A percentile compares a stretch with the other conserved stretches of the same genome.
phyloP scores from a whole-genome alignment of 371 early-diverging fungal species.

The Mortierella sp. region DNA sequence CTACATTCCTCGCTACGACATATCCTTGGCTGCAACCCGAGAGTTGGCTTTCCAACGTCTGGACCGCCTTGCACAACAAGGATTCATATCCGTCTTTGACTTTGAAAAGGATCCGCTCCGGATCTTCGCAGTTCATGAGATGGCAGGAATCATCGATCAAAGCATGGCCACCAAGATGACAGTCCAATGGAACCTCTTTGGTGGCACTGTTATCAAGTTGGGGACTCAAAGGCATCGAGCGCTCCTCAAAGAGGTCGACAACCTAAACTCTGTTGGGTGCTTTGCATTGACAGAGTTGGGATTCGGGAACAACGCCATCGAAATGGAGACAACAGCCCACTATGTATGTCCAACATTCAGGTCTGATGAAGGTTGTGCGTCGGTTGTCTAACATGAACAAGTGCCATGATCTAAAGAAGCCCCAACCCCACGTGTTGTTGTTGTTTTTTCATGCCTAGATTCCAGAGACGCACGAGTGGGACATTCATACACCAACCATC shows the following conservation, averaged over 20 bases:
- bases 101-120: conserved; percentile 81
- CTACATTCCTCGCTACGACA: conserved; percentile 69
- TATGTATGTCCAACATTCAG: conserved; percentile 29
- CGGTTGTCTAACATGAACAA: background rate
- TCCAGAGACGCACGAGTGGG: conserved; percentile 67
- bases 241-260: conserved; percentile 64
- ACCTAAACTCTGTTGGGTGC: conserved; percentile 71
- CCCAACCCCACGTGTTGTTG: background rate
- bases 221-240: conserved; percentile 77
- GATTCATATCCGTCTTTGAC: conserved; percentile 75
- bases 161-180: conserved; percentile 70
- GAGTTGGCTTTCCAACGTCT: conserved; percentile 72
- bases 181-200: conserved; percentile 71
- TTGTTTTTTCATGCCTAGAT: conserved; percentile 29
- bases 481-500: conserved; percentile 75
- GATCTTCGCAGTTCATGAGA: conserved; percentile 78
- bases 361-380: background rate
- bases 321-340: conserved; percentile 77
- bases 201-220: conserved; percentile 74
- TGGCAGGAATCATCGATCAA: conserved; percentile 78
- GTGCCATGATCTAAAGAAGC: no score
- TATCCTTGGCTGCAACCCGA: conserved; percentile 61
- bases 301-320: conserved; percentile 81
- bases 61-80: conserved; percentile 60
- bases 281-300: conserved; percentile 80